Percentiles rank a stretch among this genome's conserved stretches.
These are phyloP conservation scores for Trichoderma polysporum DNA, from an alignment of 2,329 filamentous ascomycete species.

Conservation along the genomic window DNA sequence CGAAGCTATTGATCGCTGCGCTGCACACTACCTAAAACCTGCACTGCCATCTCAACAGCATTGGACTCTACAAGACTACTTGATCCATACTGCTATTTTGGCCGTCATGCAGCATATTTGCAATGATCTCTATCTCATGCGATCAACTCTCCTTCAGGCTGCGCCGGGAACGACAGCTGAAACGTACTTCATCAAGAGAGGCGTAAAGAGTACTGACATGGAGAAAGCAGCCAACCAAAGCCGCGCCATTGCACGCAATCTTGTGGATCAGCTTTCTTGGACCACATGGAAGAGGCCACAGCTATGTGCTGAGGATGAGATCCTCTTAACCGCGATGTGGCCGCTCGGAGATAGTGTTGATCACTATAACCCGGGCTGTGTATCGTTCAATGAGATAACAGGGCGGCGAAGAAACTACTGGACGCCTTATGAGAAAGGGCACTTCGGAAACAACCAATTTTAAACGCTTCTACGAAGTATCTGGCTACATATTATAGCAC, in stretches of 20 bases:
- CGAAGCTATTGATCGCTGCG: conserved; percentile 44
- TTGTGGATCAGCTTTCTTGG: conserved; percentile 57
- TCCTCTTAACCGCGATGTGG: conserved; percentile 65
- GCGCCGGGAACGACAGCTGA: conserved; percentile 5
- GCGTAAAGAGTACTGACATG: conserved; percentile 4
- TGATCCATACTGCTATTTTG: conserved; percentile 19
- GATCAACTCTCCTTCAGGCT: conserved; percentile 25
- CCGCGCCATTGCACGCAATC: conserved; percentile 24
- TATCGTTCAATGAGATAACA: conserved; percentile 30
- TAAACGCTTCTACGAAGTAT: too few relatives aligned
- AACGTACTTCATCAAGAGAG: conserved; percentile 20
- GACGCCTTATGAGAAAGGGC: conserved; percentile 10
- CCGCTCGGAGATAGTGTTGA: conserved; percentile 56
- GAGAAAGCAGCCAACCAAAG: conserved; percentile 24
- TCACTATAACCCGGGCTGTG: conserved; percentile 42
- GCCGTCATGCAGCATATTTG: conserved; percentile 20
- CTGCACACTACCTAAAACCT: conserved; percentile 1
- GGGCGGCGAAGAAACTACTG: conserved; percentile 27
- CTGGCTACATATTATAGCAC: too few relatives aligned
- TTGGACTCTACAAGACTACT: conserved; percentile 18
- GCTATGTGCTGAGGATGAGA: conserved; percentile 52
- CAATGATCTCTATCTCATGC: conserved; percentile 21
- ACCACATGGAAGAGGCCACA: conserved; percentile 58
- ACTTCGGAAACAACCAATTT: background rate
- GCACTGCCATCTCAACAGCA: background rate